Conservation (phyloP, 73 alveolate species). For the Symbiodinium pilosum region DNA sequence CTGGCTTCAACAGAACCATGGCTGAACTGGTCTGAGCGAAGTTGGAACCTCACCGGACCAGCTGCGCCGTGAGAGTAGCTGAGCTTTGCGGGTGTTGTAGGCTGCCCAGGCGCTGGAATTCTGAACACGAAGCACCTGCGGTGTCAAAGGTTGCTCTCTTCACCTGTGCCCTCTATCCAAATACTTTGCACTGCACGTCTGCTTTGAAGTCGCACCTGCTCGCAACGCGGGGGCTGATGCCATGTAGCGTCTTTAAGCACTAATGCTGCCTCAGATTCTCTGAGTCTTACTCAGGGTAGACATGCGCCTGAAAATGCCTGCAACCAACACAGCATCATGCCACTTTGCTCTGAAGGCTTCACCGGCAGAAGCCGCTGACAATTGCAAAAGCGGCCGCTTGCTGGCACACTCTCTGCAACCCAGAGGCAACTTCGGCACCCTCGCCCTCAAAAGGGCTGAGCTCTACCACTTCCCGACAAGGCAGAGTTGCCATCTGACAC, state of each 20-base stretch:
- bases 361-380: neutral
- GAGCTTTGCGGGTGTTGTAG: neutral
- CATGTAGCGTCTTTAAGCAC: slow-evolving; percentile 21
- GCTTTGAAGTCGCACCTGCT: too few species aligned
- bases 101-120: slow-evolving; percentile 13
- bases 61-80: neutral
- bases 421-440: slow-evolving; percentile 29
- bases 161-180: neutral
- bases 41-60: neutral
- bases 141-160: neutral
- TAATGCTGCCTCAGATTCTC: slow-evolving; percentile 2
- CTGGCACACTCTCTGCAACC: neutral
- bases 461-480: slow-evolving; percentile 26
- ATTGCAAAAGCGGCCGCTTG: neutral
- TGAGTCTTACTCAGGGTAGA: neutral
- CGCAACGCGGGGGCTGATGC: slow-evolving; percentile 52
- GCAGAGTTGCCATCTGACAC: slow-evolving; percentile 4
- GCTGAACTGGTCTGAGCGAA: neutral
- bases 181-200: neutral
- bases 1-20: neutral
- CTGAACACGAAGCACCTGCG: slow-evolving; percentile 39
- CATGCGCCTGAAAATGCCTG: neutral
- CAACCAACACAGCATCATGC: too few species aligned
- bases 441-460: slow-evolving; percentile 22
- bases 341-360: neutral